Base-by-base conservation (phyloP, 257 asterid genomes). In the Plectranthus barbatus region DNA sequence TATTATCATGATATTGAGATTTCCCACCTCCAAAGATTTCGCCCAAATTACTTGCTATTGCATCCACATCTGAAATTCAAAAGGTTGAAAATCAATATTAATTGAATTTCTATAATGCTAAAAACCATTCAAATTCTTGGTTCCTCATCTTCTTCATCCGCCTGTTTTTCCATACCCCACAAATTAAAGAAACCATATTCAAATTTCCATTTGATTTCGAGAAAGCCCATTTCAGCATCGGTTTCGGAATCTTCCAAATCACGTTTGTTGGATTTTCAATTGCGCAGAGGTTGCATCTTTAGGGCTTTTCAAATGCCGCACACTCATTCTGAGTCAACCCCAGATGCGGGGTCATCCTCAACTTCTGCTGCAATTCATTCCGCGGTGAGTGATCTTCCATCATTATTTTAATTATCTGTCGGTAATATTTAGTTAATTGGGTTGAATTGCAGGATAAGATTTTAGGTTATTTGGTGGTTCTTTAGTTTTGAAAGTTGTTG, bases 81-180 rank as follows among this genome's bases (percentile, higher is more conserved):
- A 3, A 60, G 66, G 37, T 19, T 7, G 58, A 26, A 39, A 5
- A 23, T 60, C 66, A 39, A 47, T 9, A 60, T 4, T 15, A 17
- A 45, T 51, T 21, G 45, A 46, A 40, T 59, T 48, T 1, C 44
- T 53, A 88, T 74, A 70, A 91, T 91, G 98, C 85, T 91, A 55
- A 88, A 86, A 70, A 80, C 88, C 18, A 78, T 84, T 71, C 98
- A 84, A 66, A 80, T 84, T 85, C 77, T 85, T 73, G 95, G 88
- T 77, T 81, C 91, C n/a, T 83, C 94, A 46, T 80, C 94, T 46
- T 77, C 87, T 10, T 63, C 86, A 6, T 70, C 84, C 63, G 92
- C 85, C 45, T 74, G 80, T 62, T 69, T 75, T 42, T 72, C 81
- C 70, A 62, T 78, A 65, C 75, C 79, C 62, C 80, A 64, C 68